A percentile compares a stretch with the other conserved stretches of the same genome.
phyloP scores from a whole-genome alignment of 306 rosid species.

The Arachis hypogaea region DNA sequence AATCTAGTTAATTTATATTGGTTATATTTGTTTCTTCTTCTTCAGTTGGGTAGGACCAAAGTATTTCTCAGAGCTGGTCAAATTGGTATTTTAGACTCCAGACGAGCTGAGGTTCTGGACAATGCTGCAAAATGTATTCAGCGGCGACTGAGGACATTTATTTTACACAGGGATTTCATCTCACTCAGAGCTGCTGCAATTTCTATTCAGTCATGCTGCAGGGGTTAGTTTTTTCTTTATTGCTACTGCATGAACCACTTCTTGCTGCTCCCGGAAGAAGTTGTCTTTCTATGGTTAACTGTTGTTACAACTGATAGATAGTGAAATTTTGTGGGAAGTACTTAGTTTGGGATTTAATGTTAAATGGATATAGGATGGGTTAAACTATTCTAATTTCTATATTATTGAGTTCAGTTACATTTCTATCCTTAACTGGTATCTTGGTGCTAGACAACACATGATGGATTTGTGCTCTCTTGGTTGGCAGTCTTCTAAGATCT shows the following conservation, averaged over 20 bases:
- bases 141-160: slow-evolving; percentile 63
- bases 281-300: slow-evolving; percentile 18
- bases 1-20: slow-evolving; percentile 20
- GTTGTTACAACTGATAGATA: slow-evolving; percentile 25
- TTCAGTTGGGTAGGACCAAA: slow-evolving; percentile 90
- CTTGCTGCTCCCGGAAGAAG: slow-evolving; percentile 18
- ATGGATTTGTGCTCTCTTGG: slow-evolving; percentile 28
- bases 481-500: slow-evolving; percentile 23
- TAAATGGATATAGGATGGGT: slow-evolving; percentile 12
- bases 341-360: neutral
- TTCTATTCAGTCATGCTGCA: slow-evolving; percentile 79
- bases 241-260: slow-evolving; percentile 12
- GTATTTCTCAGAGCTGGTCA: slow-evolving; percentile 98
- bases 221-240: slow-evolving; percentile 58
- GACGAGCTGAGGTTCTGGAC: slow-evolving; percentile 87
- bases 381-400: slow-evolving; percentile 16
- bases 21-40: slow-evolving; percentile 22
- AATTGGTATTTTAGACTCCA: slow-evolving; percentile 89
- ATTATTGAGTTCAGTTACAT: slow-evolving; percentile 10
- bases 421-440: slow-evolving; percentile 13
- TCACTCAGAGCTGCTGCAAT: slow-evolving; percentile 62
- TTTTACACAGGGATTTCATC: slow-evolving; percentile 70
- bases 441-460: slow-evolving; percentile 1
- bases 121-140: slow-evolving; percentile 82
- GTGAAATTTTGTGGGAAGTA: slow-evolving; percentile 14